These are phyloP conservation scores for Crithidia brevicula DNA, from an alignment of 208 protist species.

Conservation along the genomic window DNA sequence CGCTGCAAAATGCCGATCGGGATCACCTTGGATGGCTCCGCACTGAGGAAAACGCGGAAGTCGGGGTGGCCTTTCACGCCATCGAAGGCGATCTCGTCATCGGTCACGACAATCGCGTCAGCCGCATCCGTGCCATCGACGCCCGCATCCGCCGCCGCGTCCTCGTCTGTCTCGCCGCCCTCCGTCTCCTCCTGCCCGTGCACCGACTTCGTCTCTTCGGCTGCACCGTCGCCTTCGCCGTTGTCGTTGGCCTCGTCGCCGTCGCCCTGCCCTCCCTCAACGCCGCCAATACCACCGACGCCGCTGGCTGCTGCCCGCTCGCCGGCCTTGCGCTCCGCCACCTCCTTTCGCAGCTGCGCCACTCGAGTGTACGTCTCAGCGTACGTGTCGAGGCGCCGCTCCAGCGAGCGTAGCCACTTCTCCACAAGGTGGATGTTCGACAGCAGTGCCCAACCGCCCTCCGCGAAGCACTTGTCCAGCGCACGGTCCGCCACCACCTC, in stretches of 20 bases:
- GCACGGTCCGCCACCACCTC: conserved; percentile 96
- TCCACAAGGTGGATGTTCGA: conserved; percentile 99
- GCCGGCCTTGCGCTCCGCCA: conserved; percentile 76
- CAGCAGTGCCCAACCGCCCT: conserved; percentile 97
- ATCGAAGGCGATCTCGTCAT: conserved; percentile 93
- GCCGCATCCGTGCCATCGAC: conserved; percentile 24
- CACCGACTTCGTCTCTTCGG: conserved; percentile 25
- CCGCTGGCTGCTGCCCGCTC: conserved; percentile 38
- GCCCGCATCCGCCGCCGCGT: conserved; percentile 21
- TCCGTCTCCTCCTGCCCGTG: conserved; percentile 25
- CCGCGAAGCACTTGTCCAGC: conserved; percentile 92
- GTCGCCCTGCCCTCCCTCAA: conserved; percentile 18
- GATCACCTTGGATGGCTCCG: conserved; percentile 96
- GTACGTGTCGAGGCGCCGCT: conserved; percentile 96
- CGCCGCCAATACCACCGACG: conserved; percentile 6
- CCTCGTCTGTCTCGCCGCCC: conserved; percentile 24
- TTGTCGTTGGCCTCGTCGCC: conserved; percentile 1
- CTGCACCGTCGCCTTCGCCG: conserved; percentile 19
- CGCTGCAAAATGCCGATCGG: conserved; percentile 97
- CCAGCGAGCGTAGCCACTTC: conserved; percentile 96
- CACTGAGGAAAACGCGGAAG: conserved; percentile 98
- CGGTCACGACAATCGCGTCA: conserved; percentile 62
- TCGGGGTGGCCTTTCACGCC: conserved; percentile 92
- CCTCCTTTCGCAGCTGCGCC: conserved; percentile 88
- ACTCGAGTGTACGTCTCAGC: conserved; percentile 92